Conservation (phyloP, 805 yeast genomes). For the Lipomyces starkeyi region DNA sequence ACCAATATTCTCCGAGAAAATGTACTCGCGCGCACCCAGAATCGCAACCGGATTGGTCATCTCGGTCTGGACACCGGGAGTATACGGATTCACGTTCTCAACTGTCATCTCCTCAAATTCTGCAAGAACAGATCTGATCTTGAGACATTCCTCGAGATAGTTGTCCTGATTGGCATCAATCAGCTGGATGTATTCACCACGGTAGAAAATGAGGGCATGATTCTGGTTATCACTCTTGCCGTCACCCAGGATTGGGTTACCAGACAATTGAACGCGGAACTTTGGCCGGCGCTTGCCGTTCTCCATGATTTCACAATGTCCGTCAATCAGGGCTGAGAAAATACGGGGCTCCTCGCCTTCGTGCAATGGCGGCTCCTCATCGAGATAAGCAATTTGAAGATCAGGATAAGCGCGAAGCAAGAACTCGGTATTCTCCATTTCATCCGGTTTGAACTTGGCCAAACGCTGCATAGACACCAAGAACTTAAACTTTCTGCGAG, state of each 20-base stretch:
- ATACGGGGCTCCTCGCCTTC: constrained; percentile 55
- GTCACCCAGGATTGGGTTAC: constrained; percentile 94
- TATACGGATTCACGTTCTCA: constrained; percentile 57
- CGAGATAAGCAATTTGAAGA: constrained; percentile 81
- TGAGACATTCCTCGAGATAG: constrained; percentile 90
- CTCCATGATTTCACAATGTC: constrained; percentile 59
- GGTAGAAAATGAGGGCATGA: constrained; percentile 79
- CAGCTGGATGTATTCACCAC: constrained; percentile 95
- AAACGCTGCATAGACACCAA: constrained; percentile 88
- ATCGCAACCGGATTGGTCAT: constrained; percentile 75
- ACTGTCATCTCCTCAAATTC: constrained; percentile 84
- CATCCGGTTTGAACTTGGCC: constrained; percentile 66
- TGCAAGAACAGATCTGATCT: constrained; percentile 82
- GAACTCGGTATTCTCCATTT: constrained; percentile 68
- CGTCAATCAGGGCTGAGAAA: constrained; percentile 75
- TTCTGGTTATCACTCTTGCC: constrained; percentile 97
- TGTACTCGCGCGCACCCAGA: constrained; percentile 93
- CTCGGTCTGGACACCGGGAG: constrained; percentile 59
- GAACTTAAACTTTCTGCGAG: constrained; percentile 78
- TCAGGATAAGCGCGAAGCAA: constrained; percentile 77
- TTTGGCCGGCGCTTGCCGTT: constrained; percentile 66
- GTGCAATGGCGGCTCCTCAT: constrained; percentile 72
- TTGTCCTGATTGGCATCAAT: constrained; percentile 97
- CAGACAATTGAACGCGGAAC: constrained; percentile 76
- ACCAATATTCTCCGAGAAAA: constrained; percentile 91